A percentile compares a stretch with the other conserved stretches of the same genome.
Conservation (phyloP, 2,329 filamentous ascomycete genomes). For the Tolypocladium nubicola region DNA sequence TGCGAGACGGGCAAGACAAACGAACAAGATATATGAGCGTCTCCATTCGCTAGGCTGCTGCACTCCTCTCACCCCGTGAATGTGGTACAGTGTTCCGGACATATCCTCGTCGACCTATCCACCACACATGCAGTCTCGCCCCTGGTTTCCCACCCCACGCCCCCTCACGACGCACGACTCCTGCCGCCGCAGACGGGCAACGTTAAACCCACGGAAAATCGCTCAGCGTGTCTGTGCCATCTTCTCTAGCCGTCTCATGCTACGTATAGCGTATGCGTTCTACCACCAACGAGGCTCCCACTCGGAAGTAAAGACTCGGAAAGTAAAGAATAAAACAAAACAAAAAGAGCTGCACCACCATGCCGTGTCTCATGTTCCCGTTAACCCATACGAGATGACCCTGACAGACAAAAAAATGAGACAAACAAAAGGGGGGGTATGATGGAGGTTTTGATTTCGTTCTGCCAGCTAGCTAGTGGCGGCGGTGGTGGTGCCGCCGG, state of each 20-base stretch:
- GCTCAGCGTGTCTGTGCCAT: background rate
- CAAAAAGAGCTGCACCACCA: background rate
- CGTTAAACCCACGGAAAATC: background rate
- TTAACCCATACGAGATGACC: constrained; percentile 6
- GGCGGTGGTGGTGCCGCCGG: background rate
- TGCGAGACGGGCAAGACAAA: background rate
- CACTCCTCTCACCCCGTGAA: too few relatives aligned
- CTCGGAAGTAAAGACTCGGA: too few relatives aligned
- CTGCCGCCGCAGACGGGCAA: background rate
- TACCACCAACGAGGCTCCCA: background rate
- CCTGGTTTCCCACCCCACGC: background rate
- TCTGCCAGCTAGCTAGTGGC: background rate
- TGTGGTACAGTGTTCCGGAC: background rate
- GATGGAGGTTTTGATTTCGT: background rate
- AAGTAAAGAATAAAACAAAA: background rate
- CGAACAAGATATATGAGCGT: background rate
- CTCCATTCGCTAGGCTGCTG: background rate
- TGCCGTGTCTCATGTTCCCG: constrained; percentile 5
- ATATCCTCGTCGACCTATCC: background rate
- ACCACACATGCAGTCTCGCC: background rate
- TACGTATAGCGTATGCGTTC: background rate
- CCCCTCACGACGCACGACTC: background rate
- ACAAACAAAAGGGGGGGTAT: background rate
- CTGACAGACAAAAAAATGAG: background rate
- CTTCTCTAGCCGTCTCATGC: background rate